phyloP scores from a whole-genome alignment of 73 alveolate genomes.

The Paramecium sexaurelia region DNA sequence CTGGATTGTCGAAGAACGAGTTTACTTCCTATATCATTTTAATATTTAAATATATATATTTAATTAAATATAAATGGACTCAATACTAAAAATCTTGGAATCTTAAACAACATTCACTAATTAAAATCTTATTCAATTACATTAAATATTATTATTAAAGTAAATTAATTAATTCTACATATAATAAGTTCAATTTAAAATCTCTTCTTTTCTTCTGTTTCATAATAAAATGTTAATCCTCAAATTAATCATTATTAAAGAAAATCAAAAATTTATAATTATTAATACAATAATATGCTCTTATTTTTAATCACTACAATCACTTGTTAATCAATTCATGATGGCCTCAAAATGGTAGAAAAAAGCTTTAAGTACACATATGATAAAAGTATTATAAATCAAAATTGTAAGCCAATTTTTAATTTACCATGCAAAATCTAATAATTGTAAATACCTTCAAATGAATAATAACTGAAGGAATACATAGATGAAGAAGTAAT shows the following conservation, averaged over 20 bases:
- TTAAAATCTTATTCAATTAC: neutral
- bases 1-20: constrained; percentile 37
- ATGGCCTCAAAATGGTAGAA: neutral
- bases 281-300: neutral
- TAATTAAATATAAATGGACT: neutral
- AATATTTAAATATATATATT: neutral
- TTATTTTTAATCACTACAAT: neutral
- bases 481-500: neutral
- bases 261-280: neutral
- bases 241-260: too few relatives aligned
- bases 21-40: neutral
- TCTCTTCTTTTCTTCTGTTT: too few relatives aligned
- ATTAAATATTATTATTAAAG: neutral
- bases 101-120: neutral
- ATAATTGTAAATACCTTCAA: neutral
- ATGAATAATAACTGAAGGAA: neutral
- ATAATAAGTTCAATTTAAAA: too few relatives aligned
- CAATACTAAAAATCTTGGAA: neutral
- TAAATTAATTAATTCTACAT: neutral
- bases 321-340: neutral
- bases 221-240: too few relatives aligned
- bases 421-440: neutral
- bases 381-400: neutral
- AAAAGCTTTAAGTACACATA: neutral
- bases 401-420: neutral